Conservation (phyloP, 2,329 filamentous ascomycete species). For the Exophiala sideris region DNA sequence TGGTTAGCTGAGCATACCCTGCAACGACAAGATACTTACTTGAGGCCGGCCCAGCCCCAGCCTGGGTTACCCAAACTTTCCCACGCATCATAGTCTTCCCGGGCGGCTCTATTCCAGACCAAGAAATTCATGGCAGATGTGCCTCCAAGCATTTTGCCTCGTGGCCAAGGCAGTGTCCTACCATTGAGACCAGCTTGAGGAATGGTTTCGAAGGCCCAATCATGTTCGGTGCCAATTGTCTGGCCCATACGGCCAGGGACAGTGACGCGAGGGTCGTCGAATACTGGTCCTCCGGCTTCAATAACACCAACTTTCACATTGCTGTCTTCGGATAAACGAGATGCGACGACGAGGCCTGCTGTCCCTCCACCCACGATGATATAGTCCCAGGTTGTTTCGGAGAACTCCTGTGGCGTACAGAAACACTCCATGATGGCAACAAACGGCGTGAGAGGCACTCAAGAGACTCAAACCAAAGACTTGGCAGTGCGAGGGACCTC, state of each 20-base stretch:
- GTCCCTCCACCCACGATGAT: constrained; percentile 11
- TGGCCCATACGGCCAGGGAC: not conserved
- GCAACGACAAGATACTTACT: not conserved
- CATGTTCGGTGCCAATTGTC: not conserved
- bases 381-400: constrained; percentile 3
- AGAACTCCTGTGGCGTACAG: not conserved
- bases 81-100: constrained; percentile 48
- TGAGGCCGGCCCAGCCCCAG: not conserved
- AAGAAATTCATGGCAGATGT: constrained; percentile 44
- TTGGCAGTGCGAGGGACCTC: no score
- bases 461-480: no score
- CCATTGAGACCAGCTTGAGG: constrained; percentile 40
- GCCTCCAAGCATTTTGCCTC: constrained; percentile 40
- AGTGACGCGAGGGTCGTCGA: not conserved
- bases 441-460: no score
- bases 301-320: constrained; percentile 4
- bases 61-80: constrained; percentile 21
- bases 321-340: constrained; percentile 5
- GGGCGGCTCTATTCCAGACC: constrained; percentile 40
- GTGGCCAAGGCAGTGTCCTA: not conserved
- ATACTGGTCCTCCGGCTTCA: not conserved
- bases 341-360: constrained; percentile 5
- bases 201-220: constrained; percentile 42
- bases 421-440: not conserved
- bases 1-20: not conserved